These are phyloP conservation scores for Solanum clarkiae DNA, from an alignment of 257 asterid species.

Conservation along the genomic window DNA sequence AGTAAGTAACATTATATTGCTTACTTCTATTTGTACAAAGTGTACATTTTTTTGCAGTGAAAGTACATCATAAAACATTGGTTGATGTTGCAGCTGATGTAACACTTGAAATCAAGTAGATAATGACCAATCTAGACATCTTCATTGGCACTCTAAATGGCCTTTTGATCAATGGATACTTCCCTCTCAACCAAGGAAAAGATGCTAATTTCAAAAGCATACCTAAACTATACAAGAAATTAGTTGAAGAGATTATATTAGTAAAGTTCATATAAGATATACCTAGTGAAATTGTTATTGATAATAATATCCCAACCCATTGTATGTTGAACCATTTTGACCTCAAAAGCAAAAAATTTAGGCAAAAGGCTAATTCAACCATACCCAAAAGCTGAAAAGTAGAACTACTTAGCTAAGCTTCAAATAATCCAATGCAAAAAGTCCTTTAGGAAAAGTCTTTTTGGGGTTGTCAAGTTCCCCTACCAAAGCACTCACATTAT, in stretches of 20 bases:
- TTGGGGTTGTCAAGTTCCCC: conserved; percentile 63
- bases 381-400: conserved; percentile 48
- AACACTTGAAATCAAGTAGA: conserved; percentile 53
- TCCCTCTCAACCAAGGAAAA: conserved; percentile 54
- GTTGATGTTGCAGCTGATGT: too few relatives aligned
- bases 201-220: conserved; percentile 66
- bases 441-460: conserved; percentile 44
- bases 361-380: conserved; percentile 55
- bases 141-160: conserved; percentile 53
- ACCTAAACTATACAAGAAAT: conserved; percentile 60
- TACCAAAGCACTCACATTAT: conserved; percentile 60
- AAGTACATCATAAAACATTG: too few relatives aligned
- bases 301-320: conserved; percentile 50
- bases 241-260: conserved; percentile 43
- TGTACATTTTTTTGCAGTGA: too few relatives aligned
- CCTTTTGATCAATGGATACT: conserved; percentile 35
- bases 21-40: too few relatives aligned
- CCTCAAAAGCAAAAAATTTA: conserved; percentile 10
- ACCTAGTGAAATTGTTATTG: conserved; percentile 37
- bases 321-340: conserved; percentile 65
- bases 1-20: too few relatives aligned
- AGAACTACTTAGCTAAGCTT: conserved; percentile 62
- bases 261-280: conserved; percentile 49
- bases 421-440: conserved; percentile 43
- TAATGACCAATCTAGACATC: conserved; percentile 21